Evolutionary conservation across 2,329 filamentous ascomycete genomes (phyloP).

Genomic region (Zarea fungicola): DNA sequence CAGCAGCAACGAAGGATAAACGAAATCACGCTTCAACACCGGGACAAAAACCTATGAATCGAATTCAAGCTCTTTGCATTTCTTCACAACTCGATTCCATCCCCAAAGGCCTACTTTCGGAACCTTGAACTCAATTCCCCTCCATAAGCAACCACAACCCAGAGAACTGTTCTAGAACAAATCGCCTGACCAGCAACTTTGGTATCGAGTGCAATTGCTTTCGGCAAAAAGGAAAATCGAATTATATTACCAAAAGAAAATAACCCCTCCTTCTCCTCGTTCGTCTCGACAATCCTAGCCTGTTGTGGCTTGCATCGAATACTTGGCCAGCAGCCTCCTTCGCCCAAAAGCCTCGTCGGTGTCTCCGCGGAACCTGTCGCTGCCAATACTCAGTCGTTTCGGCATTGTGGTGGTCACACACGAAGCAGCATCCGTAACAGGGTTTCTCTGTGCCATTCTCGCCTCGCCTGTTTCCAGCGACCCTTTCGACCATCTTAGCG

Average conservation of each 20-base stretch:
- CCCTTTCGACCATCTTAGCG: constrained; percentile 5
- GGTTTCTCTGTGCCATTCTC: background rate
- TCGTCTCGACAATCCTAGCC: background rate
- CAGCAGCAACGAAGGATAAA: too few species aligned
- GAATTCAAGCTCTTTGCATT: too few species aligned
- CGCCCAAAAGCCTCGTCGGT: background rate
- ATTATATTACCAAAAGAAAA: background rate
- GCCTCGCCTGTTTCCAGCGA: constrained; percentile 4
- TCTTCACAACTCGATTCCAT: too few species aligned
- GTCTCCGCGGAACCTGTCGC: constrained; percentile 5
- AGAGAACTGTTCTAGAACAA: too few species aligned
- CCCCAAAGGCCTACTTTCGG: too few species aligned
- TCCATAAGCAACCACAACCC: too few species aligned
- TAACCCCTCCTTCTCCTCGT: background rate
- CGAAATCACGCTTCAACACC: too few species aligned
- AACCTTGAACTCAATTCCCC: too few species aligned
- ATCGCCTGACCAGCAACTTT: background rate
- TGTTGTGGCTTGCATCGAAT: constrained; percentile 10
- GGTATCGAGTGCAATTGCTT: background rate
- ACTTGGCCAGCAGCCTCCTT: background rate
- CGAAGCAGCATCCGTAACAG: background rate
- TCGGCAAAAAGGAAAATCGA: background rate
- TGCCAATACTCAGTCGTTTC: background rate
- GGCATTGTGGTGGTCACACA: background rate
- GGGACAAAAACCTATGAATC: too few species aligned